A percentile compares a stretch with the other conserved stretches of the same genome.
phyloP scores from a whole-genome alignment of 2,329 filamentous ascomycete genomes.

The Alternaria sp. region DNA sequence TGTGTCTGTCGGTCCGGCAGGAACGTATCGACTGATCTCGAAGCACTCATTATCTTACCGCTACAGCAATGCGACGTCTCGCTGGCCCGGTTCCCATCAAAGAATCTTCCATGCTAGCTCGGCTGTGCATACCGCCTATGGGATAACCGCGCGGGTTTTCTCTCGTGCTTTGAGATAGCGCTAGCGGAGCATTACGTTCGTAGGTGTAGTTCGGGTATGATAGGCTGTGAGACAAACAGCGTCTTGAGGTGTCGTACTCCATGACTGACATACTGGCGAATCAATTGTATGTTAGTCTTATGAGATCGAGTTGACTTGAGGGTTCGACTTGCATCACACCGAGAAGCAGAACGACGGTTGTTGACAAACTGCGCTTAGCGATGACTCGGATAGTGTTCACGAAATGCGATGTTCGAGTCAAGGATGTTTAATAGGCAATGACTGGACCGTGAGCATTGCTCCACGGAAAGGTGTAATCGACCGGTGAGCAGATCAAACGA shows the following conservation, averaged over 20 bases:
- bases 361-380: background rate
- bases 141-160: slow-evolving; percentile 37
- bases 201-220: slow-evolving; percentile 30
- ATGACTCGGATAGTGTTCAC: background rate
- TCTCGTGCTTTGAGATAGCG: slow-evolving; percentile 29
- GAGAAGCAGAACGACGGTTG: background rate
- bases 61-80: slow-evolving; percentile 60
- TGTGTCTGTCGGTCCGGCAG: background rate
- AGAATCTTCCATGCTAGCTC: slow-evolving; percentile 24
- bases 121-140: slow-evolving; percentile 23
- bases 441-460: slow-evolving; percentile 8
- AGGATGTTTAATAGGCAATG: background rate
- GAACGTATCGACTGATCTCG: background rate
- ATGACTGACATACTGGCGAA: slow-evolving; percentile 19
- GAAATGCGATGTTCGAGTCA: background rate
- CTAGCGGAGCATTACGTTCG: slow-evolving; percentile 34
- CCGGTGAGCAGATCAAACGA: slow-evolving; percentile 15
- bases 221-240: slow-evolving; percentile 25
- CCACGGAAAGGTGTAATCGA: slow-evolving; percentile 1
- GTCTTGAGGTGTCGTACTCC: slow-evolving; percentile 24
- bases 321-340: slow-evolving; percentile 1
- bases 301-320: background rate
- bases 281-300: slow-evolving; percentile 2
- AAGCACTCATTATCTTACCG: slow-evolving; percentile 36
- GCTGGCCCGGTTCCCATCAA: slow-evolving; percentile 48